Percentiles rank a stretch among this genome's conserved stretches.
These are phyloP conservation scores for Fagus crenata DNA, from an alignment of 306 rosid species.

Conservation along the genomic window DNA sequence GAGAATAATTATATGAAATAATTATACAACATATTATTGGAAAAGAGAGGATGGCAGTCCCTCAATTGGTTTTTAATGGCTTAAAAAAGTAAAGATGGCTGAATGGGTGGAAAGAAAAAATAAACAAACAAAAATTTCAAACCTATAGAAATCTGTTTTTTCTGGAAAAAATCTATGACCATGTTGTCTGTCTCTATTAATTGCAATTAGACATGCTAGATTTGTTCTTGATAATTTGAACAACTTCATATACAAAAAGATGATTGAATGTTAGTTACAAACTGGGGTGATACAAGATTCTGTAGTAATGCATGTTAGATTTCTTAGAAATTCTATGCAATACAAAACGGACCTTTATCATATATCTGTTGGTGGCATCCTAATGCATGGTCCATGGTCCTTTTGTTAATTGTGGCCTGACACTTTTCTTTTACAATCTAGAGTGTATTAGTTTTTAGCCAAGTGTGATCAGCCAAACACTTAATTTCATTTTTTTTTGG, in stretches of 20 bases:
- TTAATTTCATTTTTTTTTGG: constrained; percentile 5
- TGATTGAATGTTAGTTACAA: not conserved
- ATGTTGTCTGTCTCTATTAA: not conserved
- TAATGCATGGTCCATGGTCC: not conserved
- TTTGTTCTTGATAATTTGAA: not conserved
- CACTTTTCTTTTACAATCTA: not conserved
- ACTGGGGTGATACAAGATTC: not conserved
- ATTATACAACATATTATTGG: not conserved
- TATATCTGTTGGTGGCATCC: not conserved
- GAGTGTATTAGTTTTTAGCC: not conserved
- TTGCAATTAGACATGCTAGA: not conserved
- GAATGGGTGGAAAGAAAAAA: not conserved
- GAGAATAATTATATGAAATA: too few species aligned
- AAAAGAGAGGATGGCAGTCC: not conserved
- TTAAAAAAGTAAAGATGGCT: not conserved
- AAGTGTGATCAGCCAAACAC: not conserved
- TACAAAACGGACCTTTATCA: not conserved
- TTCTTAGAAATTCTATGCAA: not conserved
- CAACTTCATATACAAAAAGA: not conserved
- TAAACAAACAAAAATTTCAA: not conserved
- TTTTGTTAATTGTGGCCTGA: not conserved
- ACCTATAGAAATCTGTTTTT: not conserved
- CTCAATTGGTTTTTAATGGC: not conserved
- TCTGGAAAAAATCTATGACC: not conserved
- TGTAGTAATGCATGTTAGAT: not conserved